Percentiles rank a stretch among this genome's conserved stretches.
Conservation (phyloP, 2,329 filamentous ascomycete genomes). For the Ophiostoma novo-ulmi region DNA sequence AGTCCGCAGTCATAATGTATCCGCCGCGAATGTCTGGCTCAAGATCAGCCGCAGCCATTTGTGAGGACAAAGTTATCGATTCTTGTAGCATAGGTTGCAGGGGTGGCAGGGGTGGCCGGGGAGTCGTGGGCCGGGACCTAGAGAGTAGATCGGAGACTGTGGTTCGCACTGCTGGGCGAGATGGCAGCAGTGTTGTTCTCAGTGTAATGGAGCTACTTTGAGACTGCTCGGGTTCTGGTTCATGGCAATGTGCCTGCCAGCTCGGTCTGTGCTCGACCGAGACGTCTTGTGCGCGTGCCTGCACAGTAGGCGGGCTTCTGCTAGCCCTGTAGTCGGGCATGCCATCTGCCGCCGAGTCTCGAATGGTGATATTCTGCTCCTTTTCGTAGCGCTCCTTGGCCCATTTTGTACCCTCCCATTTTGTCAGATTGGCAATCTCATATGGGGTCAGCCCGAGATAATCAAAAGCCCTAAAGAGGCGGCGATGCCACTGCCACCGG, state of each 20-base stretch:
- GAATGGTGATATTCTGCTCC: slow-evolving; percentile 64
- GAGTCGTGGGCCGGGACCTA: not conserved
- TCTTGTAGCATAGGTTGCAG: not conserved
- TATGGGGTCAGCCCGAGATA: slow-evolving; percentile 59
- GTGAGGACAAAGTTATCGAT: not conserved
- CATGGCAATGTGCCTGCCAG: too few relatives aligned
- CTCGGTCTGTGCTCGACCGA: not conserved
- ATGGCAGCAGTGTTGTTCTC: not conserved
- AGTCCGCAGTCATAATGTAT: slow-evolving; percentile 23
- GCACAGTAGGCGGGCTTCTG: not conserved
- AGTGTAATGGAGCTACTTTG: not conserved
- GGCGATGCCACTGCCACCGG: slow-evolving; percentile 70
- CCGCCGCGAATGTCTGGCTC: not conserved
- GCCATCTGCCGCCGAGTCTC: slow-evolving; percentile 66
- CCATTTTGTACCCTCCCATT: slow-evolving; percentile 81
- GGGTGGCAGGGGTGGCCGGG: not conserved
- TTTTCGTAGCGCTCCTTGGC: slow-evolving; percentile 74
- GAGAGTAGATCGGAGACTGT: not conserved
- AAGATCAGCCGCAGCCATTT: not conserved
- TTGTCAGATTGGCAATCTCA: slow-evolving; percentile 67
- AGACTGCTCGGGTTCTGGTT: not conserved
- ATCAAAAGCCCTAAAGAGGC: slow-evolving; percentile 73
- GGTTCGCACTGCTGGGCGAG: slow-evolving; percentile 2
- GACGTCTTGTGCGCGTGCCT: not conserved
- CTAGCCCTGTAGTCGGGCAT: slow-evolving; percentile 54